Evolutionary conservation across 2,329 filamentous ascomycete genomes (phyloP).

Genomic region (Scleromitrula shiraiana): DNA sequence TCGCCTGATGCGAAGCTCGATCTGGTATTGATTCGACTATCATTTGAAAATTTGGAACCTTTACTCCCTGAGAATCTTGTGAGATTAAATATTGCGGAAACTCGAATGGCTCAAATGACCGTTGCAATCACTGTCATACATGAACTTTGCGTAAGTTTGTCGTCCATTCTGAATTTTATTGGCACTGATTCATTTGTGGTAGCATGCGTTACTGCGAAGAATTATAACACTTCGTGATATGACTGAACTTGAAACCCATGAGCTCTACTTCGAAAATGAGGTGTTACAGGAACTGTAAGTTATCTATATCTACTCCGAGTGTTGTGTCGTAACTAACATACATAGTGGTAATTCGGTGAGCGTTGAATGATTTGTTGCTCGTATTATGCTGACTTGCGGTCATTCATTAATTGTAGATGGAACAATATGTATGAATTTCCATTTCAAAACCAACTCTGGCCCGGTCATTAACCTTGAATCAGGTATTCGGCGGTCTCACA

Average conservation of each 20-base stretch:
- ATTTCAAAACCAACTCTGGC: background rate
- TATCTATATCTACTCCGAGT: background rate
- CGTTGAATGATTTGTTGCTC: background rate
- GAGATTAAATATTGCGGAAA: constrained; percentile 5
- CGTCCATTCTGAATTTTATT: background rate
- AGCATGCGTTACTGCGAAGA: background rate
- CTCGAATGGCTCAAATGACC: background rate
- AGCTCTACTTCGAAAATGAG: background rate
- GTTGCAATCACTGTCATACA: constrained; percentile 3
- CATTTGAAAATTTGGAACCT: background rate
- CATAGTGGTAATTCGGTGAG: background rate
- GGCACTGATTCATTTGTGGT: background rate
- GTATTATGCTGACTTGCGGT: background rate
- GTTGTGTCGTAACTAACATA: background rate
- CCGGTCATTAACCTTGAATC: background rate
- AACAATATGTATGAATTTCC: background rate
- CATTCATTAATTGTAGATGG: background rate
- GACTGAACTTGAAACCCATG: background rate
- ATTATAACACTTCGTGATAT: background rate
- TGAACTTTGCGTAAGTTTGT: constrained; percentile 2
- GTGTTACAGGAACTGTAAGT: background rate
- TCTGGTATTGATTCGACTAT: background rate
- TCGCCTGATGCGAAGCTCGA: no score
- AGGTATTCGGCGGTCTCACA: background rate
- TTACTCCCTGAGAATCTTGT: constrained; percentile 1